Conservation (phyloP, 2,329 filamentous ascomycete genomes). For the Trichoderma pleuroti region DNA sequence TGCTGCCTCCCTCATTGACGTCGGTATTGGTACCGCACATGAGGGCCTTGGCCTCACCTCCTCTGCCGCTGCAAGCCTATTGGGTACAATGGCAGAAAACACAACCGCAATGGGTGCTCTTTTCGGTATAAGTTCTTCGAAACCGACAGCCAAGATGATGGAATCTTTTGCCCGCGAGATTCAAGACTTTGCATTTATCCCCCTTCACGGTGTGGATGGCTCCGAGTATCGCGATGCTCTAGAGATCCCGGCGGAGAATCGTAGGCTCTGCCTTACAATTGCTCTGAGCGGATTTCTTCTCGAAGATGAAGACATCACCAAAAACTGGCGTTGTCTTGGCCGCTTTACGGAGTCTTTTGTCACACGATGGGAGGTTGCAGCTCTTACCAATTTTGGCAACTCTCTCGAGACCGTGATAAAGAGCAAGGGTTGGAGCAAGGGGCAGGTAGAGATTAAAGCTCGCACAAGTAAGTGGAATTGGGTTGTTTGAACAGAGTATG, state of each 20-base stretch:
- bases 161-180: conserved; percentile 84
- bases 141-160: conserved; percentile 82
- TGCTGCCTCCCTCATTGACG: conserved; percentile 71
- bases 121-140: conserved; percentile 86
- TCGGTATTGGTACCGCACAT: conserved; percentile 75
- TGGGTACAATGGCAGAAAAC: conserved; percentile 78
- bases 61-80: conserved; percentile 69
- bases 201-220: conserved; percentile 53
- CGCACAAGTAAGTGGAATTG: conserved; percentile 42
- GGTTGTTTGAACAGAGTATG: not conserved
- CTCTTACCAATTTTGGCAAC: conserved; percentile 72
- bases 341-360: conserved; percentile 74
- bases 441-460: conserved; percentile 49
- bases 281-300: conserved; percentile 79
- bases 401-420: conserved; percentile 74
- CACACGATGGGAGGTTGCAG: conserved; percentile 77
- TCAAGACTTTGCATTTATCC: conserved; percentile 82
- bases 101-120: conserved; percentile 76
- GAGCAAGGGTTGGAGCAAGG: conserved; percentile 74
- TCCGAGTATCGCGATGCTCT: conserved; percentile 47
- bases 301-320: conserved; percentile 62
- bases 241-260: conserved; percentile 53
- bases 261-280: conserved; percentile 76
- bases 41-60: conserved; percentile 72
- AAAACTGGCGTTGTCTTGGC: conserved; percentile 75